These are phyloP conservation scores for Chrysosporium queenslandicum DNA, from an alignment of 2,329 filamentous ascomycete species.

Conservation along the genomic window DNA sequence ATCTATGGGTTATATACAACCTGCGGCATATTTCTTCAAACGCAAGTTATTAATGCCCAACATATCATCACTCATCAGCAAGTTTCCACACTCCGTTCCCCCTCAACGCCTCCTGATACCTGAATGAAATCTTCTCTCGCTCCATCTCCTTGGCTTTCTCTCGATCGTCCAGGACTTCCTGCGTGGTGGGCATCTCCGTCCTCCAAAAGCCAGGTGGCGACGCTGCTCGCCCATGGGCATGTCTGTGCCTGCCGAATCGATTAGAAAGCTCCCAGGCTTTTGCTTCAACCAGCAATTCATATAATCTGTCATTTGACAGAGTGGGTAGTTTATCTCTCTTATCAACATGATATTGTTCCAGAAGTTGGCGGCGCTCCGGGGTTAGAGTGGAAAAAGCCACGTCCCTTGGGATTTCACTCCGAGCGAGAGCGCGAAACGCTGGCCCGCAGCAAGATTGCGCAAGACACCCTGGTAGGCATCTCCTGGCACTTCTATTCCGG, in stretches of 20 bases:
- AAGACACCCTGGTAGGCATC: constrained; percentile 63
- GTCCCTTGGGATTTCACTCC: constrained; percentile 30
- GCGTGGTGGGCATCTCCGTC: constrained; percentile 77
- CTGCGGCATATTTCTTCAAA: no score
- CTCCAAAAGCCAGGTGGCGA: constrained; percentile 88
- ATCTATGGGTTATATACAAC: neutral
- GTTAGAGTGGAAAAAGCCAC: constrained; percentile 26
- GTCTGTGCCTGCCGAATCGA: constrained; percentile 64
- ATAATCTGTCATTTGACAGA: constrained; percentile 52
- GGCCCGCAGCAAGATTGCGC: constrained; percentile 67
- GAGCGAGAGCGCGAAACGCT: constrained; percentile 57
- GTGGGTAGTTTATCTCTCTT: constrained; percentile 28
- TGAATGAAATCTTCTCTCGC: constrained; percentile 55
- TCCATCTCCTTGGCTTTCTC: constrained; percentile 56
- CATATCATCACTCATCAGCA: constrained; percentile 58
- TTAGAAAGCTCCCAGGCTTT: constrained; percentile 64
- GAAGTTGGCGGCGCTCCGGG: constrained; percentile 22
- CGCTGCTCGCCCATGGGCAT: constrained; percentile 58
- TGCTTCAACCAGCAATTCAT: constrained; percentile 63
- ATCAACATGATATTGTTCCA: constrained; percentile 48
- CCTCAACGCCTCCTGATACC: constrained; percentile 72
- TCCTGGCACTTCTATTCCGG: constrained; percentile 57
- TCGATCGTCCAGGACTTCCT: constrained; percentile 60
- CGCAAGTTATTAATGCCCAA: no score
- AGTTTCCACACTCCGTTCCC: constrained; percentile 70